These are phyloP conservation scores for Lumnitzera racemosa DNA, from an alignment of 345 rosid species.

Conservation along the genomic window DNA sequence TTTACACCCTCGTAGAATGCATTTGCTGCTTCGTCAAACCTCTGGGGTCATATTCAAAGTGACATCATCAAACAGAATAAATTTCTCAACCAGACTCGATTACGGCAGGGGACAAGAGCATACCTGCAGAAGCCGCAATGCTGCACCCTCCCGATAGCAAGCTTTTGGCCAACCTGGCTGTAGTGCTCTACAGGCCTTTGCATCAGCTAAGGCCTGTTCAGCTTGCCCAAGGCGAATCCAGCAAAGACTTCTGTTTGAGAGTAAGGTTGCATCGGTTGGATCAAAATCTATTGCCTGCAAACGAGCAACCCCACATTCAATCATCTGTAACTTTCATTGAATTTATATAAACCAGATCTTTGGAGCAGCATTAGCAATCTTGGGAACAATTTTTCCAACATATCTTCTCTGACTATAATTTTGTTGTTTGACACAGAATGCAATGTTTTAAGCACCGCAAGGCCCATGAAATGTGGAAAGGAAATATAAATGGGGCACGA, in stretches of 20 bases:
- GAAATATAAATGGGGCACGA: no score
- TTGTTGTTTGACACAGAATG: no score
- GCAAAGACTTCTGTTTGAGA: slow-evolving; percentile 85
- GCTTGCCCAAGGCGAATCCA: slow-evolving; percentile 70
- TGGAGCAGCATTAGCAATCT: not conserved
- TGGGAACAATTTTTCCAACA: no score
- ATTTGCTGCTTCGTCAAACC: slow-evolving; percentile 84
- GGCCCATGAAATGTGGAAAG: no score
- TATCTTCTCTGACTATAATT: no score
- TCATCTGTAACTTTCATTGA: not conserved
- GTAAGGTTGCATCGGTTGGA: slow-evolving; percentile 57
- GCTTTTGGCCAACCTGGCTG: slow-evolving; percentile 84
- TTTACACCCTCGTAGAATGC: slow-evolving; percentile 73
- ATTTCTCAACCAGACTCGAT: not conserved
- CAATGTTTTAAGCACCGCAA: no score
- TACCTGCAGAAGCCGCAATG: slow-evolving; percentile 68
- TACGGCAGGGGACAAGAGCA: not conserved
- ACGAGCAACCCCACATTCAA: not conserved
- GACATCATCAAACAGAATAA: not conserved
- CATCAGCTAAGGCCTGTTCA: slow-evolving; percentile 80
- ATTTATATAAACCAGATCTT: not conserved
- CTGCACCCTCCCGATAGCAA: slow-evolving; percentile 92
- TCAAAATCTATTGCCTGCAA: slow-evolving; percentile 82
- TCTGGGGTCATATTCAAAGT: slow-evolving; percentile 30
- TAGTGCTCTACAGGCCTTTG: slow-evolving; percentile 58